A percentile compares a stretch with the other conserved stretches of the same genome.
Conservation (phyloP, 2,329 filamentous ascomycete species). For the Alternaria gansuensis region DNA sequence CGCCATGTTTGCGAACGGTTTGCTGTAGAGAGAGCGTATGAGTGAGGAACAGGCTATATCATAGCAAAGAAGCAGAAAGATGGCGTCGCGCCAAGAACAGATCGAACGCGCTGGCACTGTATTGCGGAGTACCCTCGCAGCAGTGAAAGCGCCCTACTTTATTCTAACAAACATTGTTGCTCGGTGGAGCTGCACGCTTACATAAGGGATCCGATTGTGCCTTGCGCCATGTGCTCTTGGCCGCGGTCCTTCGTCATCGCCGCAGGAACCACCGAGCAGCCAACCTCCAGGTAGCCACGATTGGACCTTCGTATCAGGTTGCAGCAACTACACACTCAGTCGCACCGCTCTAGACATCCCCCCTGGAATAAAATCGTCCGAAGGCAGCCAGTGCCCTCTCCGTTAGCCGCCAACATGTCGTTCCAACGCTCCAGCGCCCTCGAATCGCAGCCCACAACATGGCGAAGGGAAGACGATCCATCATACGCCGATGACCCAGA, state of each 20-base stretch:
- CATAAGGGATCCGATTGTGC: slow-evolving; percentile 27
- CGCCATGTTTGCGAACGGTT: slow-evolving; percentile 35
- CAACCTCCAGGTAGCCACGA: slow-evolving; percentile 41
- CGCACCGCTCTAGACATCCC: slow-evolving; percentile 12
- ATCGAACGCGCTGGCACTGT: slow-evolving; percentile 19
- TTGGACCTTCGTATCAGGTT: slow-evolving; percentile 23
- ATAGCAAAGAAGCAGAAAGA: slow-evolving; percentile 30
- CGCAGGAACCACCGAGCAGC: slow-evolving; percentile 31
- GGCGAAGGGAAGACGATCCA: slow-evolving; percentile 73
- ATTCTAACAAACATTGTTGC: slow-evolving; percentile 41
- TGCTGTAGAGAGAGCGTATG: slow-evolving; percentile 42
- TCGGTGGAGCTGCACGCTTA: slow-evolving; percentile 29
- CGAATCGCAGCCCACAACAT: slow-evolving; percentile 77
- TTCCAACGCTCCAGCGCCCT: slow-evolving; percentile 87
- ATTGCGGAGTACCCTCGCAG: slow-evolving; percentile 12
- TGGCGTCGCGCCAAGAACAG: slow-evolving; percentile 19
- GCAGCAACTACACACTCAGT: slow-evolving; percentile 11
- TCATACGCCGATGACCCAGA: slow-evolving; percentile 91
- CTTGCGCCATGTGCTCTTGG: slow-evolving; percentile 32
- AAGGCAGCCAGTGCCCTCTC: not conserved
- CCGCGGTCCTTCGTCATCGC: slow-evolving; percentile 39
- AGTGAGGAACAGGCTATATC: slow-evolving; percentile 30
- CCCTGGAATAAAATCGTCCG: no score
- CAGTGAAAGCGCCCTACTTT: slow-evolving; percentile 26
- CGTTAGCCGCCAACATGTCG: slow-evolving; percentile 69